Conservation (phyloP, 305 asterid species). For the Coffea humblotiana region DNA sequence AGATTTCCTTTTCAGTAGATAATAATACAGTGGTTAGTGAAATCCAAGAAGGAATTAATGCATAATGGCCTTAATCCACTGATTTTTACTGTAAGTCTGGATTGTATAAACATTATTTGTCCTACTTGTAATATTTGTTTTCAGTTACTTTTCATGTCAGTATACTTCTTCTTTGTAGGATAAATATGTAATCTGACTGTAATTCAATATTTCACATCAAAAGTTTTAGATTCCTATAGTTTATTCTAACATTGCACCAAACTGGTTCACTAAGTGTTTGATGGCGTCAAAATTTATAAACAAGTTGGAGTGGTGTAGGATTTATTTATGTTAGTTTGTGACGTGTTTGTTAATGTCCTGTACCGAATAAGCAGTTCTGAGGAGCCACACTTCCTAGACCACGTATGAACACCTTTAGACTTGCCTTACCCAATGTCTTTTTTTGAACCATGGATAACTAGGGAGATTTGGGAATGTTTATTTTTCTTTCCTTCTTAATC, state of each 20-base stretch:
- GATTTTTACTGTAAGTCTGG: background rate
- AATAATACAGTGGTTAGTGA: background rate
- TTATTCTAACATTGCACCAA: background rate
- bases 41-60: background rate
- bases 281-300: background rate
- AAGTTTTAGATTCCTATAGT: background rate
- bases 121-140: background rate
- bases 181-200: background rate
- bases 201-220: background rate
- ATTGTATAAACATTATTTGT: background rate
- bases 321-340: background rate
- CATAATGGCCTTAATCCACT: background rate
- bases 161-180: background rate
- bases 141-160: background rate
- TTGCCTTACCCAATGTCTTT: background rate
- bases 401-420: background rate
- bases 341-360: background rate
- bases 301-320: background rate
- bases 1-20: background rate
- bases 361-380: background rate
- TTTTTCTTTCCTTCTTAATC: background rate
- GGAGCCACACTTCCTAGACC: background rate
- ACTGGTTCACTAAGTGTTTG: background rate
- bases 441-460: background rate
- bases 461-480: background rate